Base-by-base conservation (phyloP, 202 grass and related monocot species). In the Miscanthus sacchariflorus region DNA sequence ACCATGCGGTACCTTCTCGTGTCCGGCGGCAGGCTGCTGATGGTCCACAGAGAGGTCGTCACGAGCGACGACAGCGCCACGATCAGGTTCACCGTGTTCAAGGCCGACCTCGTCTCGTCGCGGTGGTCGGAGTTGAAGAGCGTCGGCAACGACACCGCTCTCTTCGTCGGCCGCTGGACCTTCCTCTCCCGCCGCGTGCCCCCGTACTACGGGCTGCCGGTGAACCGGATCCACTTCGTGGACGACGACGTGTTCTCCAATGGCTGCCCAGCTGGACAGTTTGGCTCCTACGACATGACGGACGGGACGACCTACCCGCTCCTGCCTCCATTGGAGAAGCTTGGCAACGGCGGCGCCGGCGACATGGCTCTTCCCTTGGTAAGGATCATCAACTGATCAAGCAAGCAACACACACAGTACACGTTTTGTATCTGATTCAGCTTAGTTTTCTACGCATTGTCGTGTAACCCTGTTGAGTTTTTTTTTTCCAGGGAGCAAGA, bases 121-220 rank as follows among this genome's bases (percentile, higher is more conserved):
- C 17, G 17, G 75, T 58, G 75, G 49, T 35, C 18, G 49, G 28
- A 58, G 48, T 17, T 38, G 27, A 3, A 1, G 17, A 38, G 9
- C 17, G 15, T 77, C 74, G 74, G 74, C 27, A 9, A 19, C 9
- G 75, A n/a, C 75, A 58, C 17, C 4, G 75, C 50, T 1, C 17
- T 78, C 18, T 78, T 78, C 75, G 75, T 78, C 18, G 75, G 75
- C 28, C 49, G 75, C 9, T 59, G 49, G 75, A 10, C 30, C 75
- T 13, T 30, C 2, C 0, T n/a, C 1, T 17, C 75, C 18, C 15
- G 18, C 2, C 33, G 75, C 28, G 50, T 59, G 50, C 38, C 30
- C 1, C 4, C 0, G 50, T 78, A 35, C 30, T 3, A 30, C 28
- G 9, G 17, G 8, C 15, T 77, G 75, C 49, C 28, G 17, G 75